phyloP scores from a whole-genome alignment of 352 stramenopile species.

The Blastocystis sp. region DNA sequence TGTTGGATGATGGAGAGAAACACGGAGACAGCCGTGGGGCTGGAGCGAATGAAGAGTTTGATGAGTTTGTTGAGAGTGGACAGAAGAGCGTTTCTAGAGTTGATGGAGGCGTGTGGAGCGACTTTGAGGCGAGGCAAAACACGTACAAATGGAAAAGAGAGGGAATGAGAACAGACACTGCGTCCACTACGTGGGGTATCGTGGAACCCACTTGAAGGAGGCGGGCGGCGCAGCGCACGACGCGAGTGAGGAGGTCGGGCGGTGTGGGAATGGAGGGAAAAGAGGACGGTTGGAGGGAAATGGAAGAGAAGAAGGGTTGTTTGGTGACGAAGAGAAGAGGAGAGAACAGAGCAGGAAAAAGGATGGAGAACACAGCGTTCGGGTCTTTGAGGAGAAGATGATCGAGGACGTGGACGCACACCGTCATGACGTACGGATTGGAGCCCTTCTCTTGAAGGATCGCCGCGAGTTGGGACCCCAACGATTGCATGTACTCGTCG shows the following conservation, averaged over 20 bases:
- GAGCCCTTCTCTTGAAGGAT: not conserved
- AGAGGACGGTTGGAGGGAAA: not conserved
- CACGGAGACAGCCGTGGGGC: not conserved
- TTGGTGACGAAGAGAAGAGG: not conserved
- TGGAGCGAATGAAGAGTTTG: not conserved
- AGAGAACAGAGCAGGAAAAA: not conserved
- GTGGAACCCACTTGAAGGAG: not conserved
- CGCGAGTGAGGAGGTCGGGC: not conserved
- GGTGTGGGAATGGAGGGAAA: not conserved
- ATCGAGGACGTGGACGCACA: conserved; percentile 22
- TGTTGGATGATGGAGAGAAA: conserved; percentile 19
- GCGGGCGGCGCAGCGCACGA: not conserved
- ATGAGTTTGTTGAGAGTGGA: conserved; percentile 18
- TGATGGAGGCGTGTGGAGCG: not conserved
- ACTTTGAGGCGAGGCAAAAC: not conserved
- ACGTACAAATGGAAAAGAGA: conserved; percentile 37
- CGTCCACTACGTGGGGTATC: not conserved
- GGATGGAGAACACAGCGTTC: not conserved
- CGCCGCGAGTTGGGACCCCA: not conserved
- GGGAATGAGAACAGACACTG: conserved; percentile 2
- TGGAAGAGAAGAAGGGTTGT: conserved; percentile 4
- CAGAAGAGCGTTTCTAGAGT: not conserved
- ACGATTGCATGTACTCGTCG: not conserved
- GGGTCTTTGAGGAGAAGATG: not conserved
- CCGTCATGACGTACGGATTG: conserved; percentile 14